Evolutionary conservation across 331 rosid species (phyloP), one percentile per base, ranked within the genome.

Genomic region (Cydonia oblonga): DNA sequence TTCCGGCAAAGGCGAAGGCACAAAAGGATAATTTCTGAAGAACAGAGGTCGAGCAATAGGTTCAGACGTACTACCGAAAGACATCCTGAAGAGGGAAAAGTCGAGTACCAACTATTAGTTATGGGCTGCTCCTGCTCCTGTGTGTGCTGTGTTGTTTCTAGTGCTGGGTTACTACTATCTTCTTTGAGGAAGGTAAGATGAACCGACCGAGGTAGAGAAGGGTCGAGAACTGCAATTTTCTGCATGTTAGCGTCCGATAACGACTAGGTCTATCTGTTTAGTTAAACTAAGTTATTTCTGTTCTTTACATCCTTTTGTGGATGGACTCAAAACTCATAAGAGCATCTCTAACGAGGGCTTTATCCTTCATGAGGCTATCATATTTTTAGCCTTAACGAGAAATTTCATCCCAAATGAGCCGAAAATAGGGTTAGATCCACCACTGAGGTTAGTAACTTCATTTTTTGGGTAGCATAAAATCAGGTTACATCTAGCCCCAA

Each of bases 1-100:
- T 71, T 44, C 78, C 89, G 1, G 81, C 76, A 63, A 89, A 83
- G 83, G 86, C 80, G 15, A 89, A 77, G 84, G 78, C 22, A 63
- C 83, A 49, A 9, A 93, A 84, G 89, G 96, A 82, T 77, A 38
- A 38, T 1, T 1, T 38, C 44, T 38, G 44, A 81, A 95, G 84
- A 77, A 64, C 67, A 78, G 88, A 77, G 71, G 78, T 67, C 87
- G 96, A 53, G 46, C 85, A 13, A 83, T 84, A 73, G 96, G 87
- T 7, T 68, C 76, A 0, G 91, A 83, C 9, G 53, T n/a, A 46
- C 53, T 46, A 46, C 53, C 53, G 0, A 46, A 15, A 5, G 53
- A 5, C n/a, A 46, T 46, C 53, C 0, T 15, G 53, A 46, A 46
- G n/a, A 5, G 53, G 53, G 15, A 46, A 5, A 46, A 15, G n/a